Base-by-base conservation (phyloP, 192 early-diverging fungal genomes). In the Backusella morwellensis region DNA sequence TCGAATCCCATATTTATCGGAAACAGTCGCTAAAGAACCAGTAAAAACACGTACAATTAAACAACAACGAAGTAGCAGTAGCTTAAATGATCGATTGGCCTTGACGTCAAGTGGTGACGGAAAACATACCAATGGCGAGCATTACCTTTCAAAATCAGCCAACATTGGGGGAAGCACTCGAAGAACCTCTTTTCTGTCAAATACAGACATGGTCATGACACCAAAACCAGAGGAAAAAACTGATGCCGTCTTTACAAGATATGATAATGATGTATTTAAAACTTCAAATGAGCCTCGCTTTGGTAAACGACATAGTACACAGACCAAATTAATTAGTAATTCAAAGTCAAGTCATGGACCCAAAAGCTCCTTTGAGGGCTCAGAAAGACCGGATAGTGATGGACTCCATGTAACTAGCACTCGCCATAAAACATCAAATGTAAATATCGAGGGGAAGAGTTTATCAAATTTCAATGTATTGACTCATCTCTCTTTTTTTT, bases 1-100 rank as follows among this genome's bases (percentile, higher is more conserved):
- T 1, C 82, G 84, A 23, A 83, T 92, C 17, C 91, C 91, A 6
- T 85, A 85, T 44, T 73, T 91, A 17, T 74, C 77, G 12, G 81
- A 86, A 23, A 11, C 56, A 21, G 1, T 38, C n/a, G 19, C 29
- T 35, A 8, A 26, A 7, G 34, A 15, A 40, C 35, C 56, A 42
- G 1, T 4, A 26, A 23, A 21, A 23, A 17, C 23, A 2, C 36
- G 32, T 17, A n/a, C 34, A 5, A 44, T 78, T 12, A 66, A 66
- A 14, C 50, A 26, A 26, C 66, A 79, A 56, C 32, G 41, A 21
- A 79, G 78, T 35, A 79, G 78, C 26, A 75, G 73, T 15, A 79
- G 78, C 17, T 54, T 79, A 26, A 79, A 75, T 44, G 78, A 79
- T 41, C 74, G 70, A 26, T 3, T 36, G 6, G 23, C 52, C 6